phyloP scores from a whole-genome alignment of 768 basidiomycete species.

The Mycena filopes region DNA sequence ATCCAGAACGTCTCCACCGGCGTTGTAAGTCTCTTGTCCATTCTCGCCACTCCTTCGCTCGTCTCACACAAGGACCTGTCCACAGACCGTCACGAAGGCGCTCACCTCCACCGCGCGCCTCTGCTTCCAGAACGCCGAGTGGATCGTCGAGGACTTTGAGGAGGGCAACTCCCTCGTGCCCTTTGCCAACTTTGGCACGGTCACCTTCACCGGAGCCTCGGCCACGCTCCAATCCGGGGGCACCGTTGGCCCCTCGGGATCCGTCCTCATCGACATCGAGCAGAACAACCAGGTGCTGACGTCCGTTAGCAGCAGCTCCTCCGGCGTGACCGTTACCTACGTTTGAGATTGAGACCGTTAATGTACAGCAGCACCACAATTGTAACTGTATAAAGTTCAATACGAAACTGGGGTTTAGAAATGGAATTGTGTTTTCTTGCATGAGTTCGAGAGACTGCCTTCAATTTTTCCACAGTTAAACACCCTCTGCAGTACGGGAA shows the following conservation, averaged over 20 bases:
- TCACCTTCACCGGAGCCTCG: slow-evolving; percentile 47
- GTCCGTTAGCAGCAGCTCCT: slow-evolving; percentile 32
- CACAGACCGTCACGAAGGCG: slow-evolving; percentile 39
- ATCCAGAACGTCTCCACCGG: slow-evolving; percentile 40
- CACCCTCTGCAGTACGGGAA: no score
- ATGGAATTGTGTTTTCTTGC: no score
- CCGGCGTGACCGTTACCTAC: slow-evolving; percentile 20
- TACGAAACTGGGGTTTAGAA: no score
- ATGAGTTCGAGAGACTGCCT: no score
- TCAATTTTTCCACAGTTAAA: no score
- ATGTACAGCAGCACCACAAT: no score
- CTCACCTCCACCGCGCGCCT: slow-evolving; percentile 38
- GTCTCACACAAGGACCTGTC: background rate
- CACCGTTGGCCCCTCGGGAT: slow-evolving; percentile 36
- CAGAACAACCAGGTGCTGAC: slow-evolving; percentile 45
- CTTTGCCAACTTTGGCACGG: slow-evolving; percentile 50
- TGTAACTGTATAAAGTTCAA: no score
- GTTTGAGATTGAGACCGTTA: slow-evolving; percentile 5
- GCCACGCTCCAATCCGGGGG: slow-evolving; percentile 41
- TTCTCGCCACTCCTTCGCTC: no score
- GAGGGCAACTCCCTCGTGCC: slow-evolving; percentile 42
- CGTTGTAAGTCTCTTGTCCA: slow-evolving; percentile 31
- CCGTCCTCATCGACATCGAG: slow-evolving; percentile 49
- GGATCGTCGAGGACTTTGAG: slow-evolving; percentile 52
- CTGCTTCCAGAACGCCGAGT: slow-evolving; percentile 44